Percentiles rank a stretch among this genome's conserved stretches.
phyloP scores from a whole-genome alignment of 2,329 filamentous ascomycete species.

The Fusarium metavorans region DNA sequence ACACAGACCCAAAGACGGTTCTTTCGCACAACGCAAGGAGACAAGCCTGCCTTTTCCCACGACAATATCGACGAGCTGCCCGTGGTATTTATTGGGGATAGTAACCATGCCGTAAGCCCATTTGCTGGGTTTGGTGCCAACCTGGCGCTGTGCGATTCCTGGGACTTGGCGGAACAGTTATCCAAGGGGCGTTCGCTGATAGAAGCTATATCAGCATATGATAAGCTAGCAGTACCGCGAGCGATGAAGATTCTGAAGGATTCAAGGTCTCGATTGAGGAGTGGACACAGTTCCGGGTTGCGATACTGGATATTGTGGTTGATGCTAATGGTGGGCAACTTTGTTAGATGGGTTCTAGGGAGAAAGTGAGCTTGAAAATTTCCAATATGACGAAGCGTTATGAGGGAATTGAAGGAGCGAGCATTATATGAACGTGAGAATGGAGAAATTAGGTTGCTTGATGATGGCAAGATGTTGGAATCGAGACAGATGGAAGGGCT shows the following conservation, averaged over 20 bases:
- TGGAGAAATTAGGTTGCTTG: neutral
- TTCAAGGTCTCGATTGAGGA: slow-evolving; percentile 39
- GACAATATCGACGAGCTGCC: slow-evolving; percentile 34
- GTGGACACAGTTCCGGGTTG: slow-evolving; percentile 42
- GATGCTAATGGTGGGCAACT: slow-evolving; percentile 33
- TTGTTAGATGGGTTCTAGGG: slow-evolving; percentile 35
- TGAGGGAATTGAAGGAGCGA: neutral
- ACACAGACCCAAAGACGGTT: slow-evolving; percentile 53
- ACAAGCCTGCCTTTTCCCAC: slow-evolving; percentile 59
- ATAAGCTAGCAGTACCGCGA: slow-evolving; percentile 51
- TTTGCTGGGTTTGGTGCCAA: slow-evolving; percentile 64
- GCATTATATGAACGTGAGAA: neutral
- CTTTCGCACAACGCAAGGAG: slow-evolving; percentile 55
- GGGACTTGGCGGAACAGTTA: slow-evolving; percentile 58
- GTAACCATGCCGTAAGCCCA: slow-evolving; percentile 62
- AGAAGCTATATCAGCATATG: slow-evolving; percentile 50
- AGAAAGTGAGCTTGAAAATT: slow-evolving; percentile 1
- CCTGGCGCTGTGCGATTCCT: slow-evolving; percentile 60
- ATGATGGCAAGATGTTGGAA: neutral
- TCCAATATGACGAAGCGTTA: neutral
- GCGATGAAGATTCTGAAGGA: slow-evolving; percentile 42
- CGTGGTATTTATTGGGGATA: slow-evolving; percentile 62
- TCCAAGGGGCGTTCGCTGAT: slow-evolving; percentile 43
- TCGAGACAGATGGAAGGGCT: neutral
- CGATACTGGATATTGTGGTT: slow-evolving; percentile 38